phyloP scores from a whole-genome alignment of 306 rosid genomes.

The Potentilla sterilis region DNA sequence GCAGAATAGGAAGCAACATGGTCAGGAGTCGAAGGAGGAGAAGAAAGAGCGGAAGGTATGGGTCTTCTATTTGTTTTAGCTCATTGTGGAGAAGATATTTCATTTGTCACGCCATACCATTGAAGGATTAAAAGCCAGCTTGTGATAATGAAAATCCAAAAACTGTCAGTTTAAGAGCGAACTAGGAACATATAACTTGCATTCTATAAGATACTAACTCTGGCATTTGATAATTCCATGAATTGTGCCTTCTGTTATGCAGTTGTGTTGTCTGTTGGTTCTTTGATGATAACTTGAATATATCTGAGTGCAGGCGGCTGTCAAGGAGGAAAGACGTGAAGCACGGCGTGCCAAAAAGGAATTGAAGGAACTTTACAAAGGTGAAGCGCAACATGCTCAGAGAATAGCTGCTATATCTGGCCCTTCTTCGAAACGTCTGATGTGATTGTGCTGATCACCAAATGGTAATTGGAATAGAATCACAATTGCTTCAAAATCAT shows the following conservation, averaged over 20 bases:
- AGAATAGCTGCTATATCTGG: constrained; percentile 76
- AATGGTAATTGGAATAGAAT: constrained; percentile 12
- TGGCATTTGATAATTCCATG: background rate
- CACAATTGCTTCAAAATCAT: background rate
- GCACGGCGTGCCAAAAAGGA: constrained; percentile 81
- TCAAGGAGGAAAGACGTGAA: constrained; percentile 79
- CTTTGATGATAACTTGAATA: background rate
- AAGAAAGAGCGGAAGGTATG: constrained; percentile 89
- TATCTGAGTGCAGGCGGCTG: constrained; percentile 54
- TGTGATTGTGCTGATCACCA: constrained; percentile 41
- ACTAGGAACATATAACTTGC: background rate
- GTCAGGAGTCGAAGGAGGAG: constrained; percentile 81
- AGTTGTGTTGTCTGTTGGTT: background rate
- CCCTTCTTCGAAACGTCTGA: constrained; percentile 70
- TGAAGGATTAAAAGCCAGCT: background rate
- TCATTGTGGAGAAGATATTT: background rate
- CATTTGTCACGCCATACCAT: background rate
- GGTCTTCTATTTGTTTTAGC: constrained; percentile 6
- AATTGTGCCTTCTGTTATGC: background rate
- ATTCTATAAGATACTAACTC: background rate
- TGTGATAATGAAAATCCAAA: constrained; percentile 4
- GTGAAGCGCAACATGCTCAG: constrained; percentile 79
- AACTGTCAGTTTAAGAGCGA: background rate
- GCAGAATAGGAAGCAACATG: constrained; percentile 62
- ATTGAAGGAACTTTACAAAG: constrained; percentile 68